phyloP scores from a whole-genome alignment of 139 green algal species.

The Mychonastes homosphaera region DNA sequence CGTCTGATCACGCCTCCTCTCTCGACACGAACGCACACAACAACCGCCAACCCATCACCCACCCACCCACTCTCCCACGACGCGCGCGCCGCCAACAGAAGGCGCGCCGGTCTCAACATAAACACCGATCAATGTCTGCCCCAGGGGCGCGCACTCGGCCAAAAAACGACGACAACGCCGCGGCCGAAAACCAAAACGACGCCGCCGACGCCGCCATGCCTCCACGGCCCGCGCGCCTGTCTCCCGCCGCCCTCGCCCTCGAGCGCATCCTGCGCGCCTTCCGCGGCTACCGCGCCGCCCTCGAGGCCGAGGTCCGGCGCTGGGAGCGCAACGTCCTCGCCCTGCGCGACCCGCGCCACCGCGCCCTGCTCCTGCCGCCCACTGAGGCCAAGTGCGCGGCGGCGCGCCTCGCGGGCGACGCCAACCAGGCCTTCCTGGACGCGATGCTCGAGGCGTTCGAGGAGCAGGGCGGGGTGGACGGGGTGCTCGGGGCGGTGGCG shows the following conservation, averaged over 20 bases:
- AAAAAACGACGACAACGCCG: not conserved
- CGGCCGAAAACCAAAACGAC: not conserved
- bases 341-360: constrained; percentile 39
- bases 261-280: constrained; percentile 62
- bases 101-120: not conserved
- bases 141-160: not conserved
- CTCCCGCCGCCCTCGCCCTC: too few species aligned
- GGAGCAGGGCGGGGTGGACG: not conserved
- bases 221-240: constrained; percentile 62
- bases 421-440: constrained; percentile 59
- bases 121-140: not conserved
- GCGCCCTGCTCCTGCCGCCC: constrained; percentile 22
- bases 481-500: not conserved
- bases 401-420: constrained; percentile 28
- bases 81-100: not conserved
- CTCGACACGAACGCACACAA: too few species aligned
- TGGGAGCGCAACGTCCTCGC: constrained; percentile 60
- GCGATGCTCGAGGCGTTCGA: constrained; percentile 31
- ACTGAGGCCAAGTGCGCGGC: constrained; percentile 34
- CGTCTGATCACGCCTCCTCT: too few species aligned
- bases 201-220: constrained; percentile 14
- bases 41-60: too few species aligned
- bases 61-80: too few species aligned
- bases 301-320: constrained; percentile 48
- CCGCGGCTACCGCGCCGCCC: constrained; percentile 38